Percentiles rank a stretch among this genome's conserved stretches.
These are phyloP conservation scores for Salix caprea DNA, from an alignment of 345 rosid species.

Conservation along the genomic window DNA sequence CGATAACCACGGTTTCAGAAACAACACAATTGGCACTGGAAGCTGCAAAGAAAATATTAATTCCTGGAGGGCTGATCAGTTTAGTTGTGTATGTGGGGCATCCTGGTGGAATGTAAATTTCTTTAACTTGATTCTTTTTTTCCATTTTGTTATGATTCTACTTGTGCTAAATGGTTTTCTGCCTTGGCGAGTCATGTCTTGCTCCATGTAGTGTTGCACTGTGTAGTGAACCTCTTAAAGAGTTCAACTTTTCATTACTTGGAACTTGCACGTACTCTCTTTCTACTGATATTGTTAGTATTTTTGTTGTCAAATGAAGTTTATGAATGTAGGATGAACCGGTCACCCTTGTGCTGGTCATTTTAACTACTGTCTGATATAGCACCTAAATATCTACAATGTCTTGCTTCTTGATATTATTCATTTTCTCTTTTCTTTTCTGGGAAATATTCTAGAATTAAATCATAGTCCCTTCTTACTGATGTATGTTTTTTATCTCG, in stretches of 20 bases:
- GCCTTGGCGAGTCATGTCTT: not conserved
- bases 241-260: not conserved
- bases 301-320: not conserved
- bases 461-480: too few relatives aligned
- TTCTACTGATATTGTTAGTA: not conserved
- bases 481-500: not conserved
- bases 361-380: too few relatives aligned
- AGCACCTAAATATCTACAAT: too few relatives aligned
- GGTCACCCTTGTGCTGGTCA: too few relatives aligned
- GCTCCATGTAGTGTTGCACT: not conserved
- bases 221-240: not conserved
- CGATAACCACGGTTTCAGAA: slow-evolving; percentile 47
- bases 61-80: slow-evolving; percentile 75
- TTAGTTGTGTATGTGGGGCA: slow-evolving; percentile 78
- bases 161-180: not conserved
- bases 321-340: not conserved
- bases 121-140: not conserved
- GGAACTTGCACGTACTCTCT: not conserved
- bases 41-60: slow-evolving; percentile 57
- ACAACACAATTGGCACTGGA: slow-evolving; percentile 64
- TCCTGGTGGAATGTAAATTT: slow-evolving; percentile 72
- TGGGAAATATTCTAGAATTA: too few relatives aligned
- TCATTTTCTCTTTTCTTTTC: too few relatives aligned
- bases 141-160: not conserved
- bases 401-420: too few relatives aligned